Percentiles rank a stretch among this genome's conserved stretches.
Conservation (phyloP, 257 asterid species). For the Verbena officinalis region DNA sequence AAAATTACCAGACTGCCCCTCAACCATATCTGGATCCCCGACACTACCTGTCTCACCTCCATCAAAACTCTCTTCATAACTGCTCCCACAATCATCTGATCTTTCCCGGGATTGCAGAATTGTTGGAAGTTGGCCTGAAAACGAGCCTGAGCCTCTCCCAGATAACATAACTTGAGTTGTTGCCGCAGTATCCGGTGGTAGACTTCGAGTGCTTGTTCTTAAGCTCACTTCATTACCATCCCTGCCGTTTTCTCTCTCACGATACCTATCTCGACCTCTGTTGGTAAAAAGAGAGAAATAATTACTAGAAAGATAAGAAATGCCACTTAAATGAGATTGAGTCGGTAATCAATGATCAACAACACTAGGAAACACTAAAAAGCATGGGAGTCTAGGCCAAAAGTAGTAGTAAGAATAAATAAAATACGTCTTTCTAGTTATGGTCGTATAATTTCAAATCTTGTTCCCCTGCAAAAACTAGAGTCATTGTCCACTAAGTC, state of each 20-base stretch:
- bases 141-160: conserved; percentile 65
- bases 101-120: conserved; percentile 83
- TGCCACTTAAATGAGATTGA: background rate
- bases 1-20: conserved; percentile 57
- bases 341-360: background rate
- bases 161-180: conserved; percentile 49
- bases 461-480: too few species aligned
- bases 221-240: conserved; percentile 59
- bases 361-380: too few species aligned
- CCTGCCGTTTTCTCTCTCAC: conserved; percentile 81
- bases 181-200: conserved; percentile 43
- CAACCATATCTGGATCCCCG: conserved; percentile 80
- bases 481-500: too few species aligned
- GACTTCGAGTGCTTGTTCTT: conserved; percentile 51
- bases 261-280: conserved; percentile 77
- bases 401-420: too few species aligned
- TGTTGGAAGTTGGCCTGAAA: conserved; percentile 73
- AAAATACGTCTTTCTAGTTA: too few species aligned
- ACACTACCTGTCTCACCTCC: conserved; percentile 89
- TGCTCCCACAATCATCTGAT: conserved; percentile 78
- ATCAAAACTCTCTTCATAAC: conserved; percentile 79
- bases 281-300: conserved; percentile 22
- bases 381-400: too few species aligned
- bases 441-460: too few species aligned
- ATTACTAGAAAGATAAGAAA: background rate